phyloP scores from a whole-genome alignment of 2,329 filamentous ascomycete species.

The Penicillium digitatum region DNA sequence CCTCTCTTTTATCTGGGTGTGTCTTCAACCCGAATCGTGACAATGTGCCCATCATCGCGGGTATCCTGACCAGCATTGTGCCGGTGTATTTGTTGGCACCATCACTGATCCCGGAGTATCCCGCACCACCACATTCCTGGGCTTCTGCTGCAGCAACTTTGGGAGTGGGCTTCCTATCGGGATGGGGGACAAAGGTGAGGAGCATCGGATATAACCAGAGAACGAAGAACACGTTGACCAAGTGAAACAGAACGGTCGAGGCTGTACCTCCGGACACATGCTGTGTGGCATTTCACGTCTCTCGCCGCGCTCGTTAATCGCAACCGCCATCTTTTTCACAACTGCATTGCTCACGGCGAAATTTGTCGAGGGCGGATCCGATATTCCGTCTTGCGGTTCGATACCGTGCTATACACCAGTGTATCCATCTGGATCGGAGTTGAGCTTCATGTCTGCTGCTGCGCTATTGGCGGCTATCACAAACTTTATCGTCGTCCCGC shows the following conservation, averaged over 20 bases:
- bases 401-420: constrained; percentile 47
- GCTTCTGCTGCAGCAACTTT: constrained; percentile 38
- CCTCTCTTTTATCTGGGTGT: constrained; percentile 45
- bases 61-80: constrained; percentile 45
- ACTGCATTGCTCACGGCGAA: constrained; percentile 45
- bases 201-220: not conserved
- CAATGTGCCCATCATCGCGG: constrained; percentile 45
- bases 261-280: constrained; percentile 56
- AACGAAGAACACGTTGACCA: not conserved
- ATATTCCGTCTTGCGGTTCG: constrained; percentile 40
- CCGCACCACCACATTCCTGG: constrained; percentile 34
- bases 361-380: constrained; percentile 30
- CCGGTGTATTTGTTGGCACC: constrained; percentile 44
- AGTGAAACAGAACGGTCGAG: constrained; percentile 41
- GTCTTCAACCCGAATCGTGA: constrained; percentile 41
- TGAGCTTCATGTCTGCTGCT: constrained; percentile 34
- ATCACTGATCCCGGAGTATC: constrained; percentile 45
- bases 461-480: constrained; percentile 30
- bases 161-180: constrained; percentile 45
- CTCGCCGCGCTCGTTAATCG: constrained; percentile 48
- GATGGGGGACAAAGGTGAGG: constrained; percentile 52
- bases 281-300: constrained; percentile 51
- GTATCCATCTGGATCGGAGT: constrained; percentile 40
- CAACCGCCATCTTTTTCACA: constrained; percentile 45
- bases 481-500: constrained; percentile 36